Percentiles rank a stretch among this genome's conserved stretches.
Evolutionary conservation across 345 rosid species (phyloP).

Genomic region (Mercurialis annua): DNA sequence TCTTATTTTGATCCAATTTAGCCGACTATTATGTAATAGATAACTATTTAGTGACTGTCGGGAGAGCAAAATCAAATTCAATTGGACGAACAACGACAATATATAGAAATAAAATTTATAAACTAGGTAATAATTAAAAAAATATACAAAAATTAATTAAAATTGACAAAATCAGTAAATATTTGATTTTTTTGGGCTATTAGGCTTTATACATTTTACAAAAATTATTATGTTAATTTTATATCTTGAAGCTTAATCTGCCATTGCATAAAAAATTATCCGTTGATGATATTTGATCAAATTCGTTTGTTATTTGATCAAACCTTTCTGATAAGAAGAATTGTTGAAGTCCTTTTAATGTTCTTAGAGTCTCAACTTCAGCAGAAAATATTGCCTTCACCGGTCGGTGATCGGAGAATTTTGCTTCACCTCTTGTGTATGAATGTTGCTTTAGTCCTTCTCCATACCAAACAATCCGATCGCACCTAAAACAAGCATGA

Average conservation of each 20-base stretch:
- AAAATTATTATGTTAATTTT: background rate
- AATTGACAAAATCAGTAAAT: too few relatives aligned
- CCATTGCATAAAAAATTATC: constrained; percentile 30
- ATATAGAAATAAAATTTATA: too few relatives aligned
- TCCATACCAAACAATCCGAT: constrained; percentile 73
- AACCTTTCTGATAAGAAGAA: constrained; percentile 54
- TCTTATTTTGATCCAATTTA: too few relatives aligned
- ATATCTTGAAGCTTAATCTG: constrained; percentile 34
- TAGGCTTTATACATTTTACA: background rate
- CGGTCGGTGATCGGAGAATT: constrained; percentile 75
- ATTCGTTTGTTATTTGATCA: constrained; percentile 29
- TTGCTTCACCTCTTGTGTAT: constrained; percentile 61
- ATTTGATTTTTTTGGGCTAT: too few relatives aligned
- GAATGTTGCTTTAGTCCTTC: constrained; percentile 55
- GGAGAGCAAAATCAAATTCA: too few relatives aligned
- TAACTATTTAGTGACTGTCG: too few relatives aligned
- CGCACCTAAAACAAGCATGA: constrained; percentile 41
- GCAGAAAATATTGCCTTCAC: constrained; percentile 59
- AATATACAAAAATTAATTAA: too few relatives aligned
- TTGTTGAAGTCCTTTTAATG: constrained; percentile 32
- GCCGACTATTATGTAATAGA: too few relatives aligned
- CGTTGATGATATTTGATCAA: constrained; percentile 25
- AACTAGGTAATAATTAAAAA: too few relatives aligned
- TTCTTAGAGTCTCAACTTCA: constrained; percentile 34
- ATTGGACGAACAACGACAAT: too few relatives aligned